Base-by-base conservation (phyloP, 192 early-diverging fungal genomes). In the Jimgerdemannia flammicorona region DNA sequence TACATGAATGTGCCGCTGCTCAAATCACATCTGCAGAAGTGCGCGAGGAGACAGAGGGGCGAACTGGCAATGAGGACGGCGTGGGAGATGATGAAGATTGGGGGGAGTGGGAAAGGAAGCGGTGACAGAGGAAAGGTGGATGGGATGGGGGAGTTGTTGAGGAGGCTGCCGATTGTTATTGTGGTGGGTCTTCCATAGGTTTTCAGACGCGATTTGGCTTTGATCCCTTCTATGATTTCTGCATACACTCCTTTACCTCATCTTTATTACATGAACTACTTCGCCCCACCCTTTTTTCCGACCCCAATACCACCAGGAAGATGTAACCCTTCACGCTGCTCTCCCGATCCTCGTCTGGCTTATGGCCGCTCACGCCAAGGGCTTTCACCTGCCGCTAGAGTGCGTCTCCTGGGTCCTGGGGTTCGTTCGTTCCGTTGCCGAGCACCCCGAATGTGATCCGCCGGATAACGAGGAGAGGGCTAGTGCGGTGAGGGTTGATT, bases 21-120 rank as follows among this genome's bases (percentile, higher is more conserved):
- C 67, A 68, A 68, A 18, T 68, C 67, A 2, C 67, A 68, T 68
- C 18, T 68, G 29, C 67, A 68, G 18, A 68, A 68, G 40, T 68
- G 67, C 67, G 40, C 19, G 19, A 20, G 67, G 19, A 68, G 2
- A 18, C 8, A 18, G 40, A 20, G 18, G 67, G 67, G 9, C 8
- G 67, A 68, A 0, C 19, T 68, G 67, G 67, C 67, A 9, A 19
- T 68, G 6, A 68, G 40, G 67, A 68, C 67, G 19, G 67, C 67
- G 29, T 68, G 67, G 67, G 67, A 68, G 67, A 6, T 68, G 67
- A 41, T 41, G 29, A 68, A 20, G 29, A 8, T 6, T 19, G 18
- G 18, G 19, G 67, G 40, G 9, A 0, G 49, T 6, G 49, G 14
- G 49, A 59, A 59, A 14, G 14, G 14, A 59, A 14, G 7, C 9